Base-by-base conservation (phyloP, 331 rosid genomes). In the Rosa hybrid region DNA sequence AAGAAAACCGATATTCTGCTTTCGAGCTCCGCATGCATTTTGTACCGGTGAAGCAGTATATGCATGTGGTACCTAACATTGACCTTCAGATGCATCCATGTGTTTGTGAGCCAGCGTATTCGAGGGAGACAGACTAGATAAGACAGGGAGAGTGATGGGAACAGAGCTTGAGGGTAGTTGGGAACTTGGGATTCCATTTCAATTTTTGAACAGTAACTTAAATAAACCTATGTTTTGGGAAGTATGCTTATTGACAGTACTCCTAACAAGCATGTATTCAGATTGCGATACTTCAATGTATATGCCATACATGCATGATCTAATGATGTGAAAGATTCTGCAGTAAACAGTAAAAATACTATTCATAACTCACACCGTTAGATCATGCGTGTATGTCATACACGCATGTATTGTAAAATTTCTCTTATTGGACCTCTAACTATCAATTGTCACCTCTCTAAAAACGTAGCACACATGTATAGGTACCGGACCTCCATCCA, bases 11-110 rank as follows among this genome's bases (percentile, higher is more conserved):
- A 65, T 7, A 6, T 2, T 34, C 71, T 65, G 71, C 67, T 4
- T 60, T 60, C 2, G 67, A 17, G 39, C 11, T 62, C 68, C 68
- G 44, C 70, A 13, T 64, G 70, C 71, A 34, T 34, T 65, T 34
- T 65, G 71, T 65, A 65, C 72, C 50, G 72, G 72, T 41, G 72
- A 41, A 68, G 48, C 50, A 41, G 3, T 27, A 20, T 39, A 68
- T 68, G 50, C 49, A 68, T 41, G 25, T 68, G 25, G 12, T 12
- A 68, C 72, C 49, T 68, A 41, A 25, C 71, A 56, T 75, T 75
- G 79, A 75, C 79, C 71, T 57, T 75, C 57, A 23, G 79, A 13
- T 72, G 62, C 17, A 65, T 50, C 11, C 71, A 68, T 68, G 50
- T 42, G 72, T 68, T 41, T 68, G 27, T 68, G 23, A 27, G 65